phyloP scores from a whole-genome alignment of 768 basidiomycete species.

The Tylopilus sp. region DNA sequence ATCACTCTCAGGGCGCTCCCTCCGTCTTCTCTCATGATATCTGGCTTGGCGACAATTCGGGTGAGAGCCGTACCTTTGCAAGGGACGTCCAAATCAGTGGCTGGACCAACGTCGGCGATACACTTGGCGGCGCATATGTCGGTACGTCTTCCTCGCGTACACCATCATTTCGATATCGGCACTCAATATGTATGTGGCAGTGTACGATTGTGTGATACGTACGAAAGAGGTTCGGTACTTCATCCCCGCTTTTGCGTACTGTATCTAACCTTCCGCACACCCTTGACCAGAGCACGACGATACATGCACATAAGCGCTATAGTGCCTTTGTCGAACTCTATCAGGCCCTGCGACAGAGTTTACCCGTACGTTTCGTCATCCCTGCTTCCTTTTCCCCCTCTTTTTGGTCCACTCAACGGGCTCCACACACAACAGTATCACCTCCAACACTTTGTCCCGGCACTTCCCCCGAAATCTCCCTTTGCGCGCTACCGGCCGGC shows the following conservation, averaged over 20 bases:
- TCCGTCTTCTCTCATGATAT: conserved; percentile 69
- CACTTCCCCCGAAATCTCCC: conserved; percentile 66
- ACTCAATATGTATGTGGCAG: conserved; percentile 24
- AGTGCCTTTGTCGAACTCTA: conserved; percentile 60
- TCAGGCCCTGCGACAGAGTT: conserved; percentile 40
- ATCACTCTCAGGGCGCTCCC: conserved; percentile 36
- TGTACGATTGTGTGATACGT: conserved; percentile 67
- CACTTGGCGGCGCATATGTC: conserved; percentile 59
- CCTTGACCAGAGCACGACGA: conserved; percentile 47
- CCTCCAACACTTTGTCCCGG: conserved; percentile 47
- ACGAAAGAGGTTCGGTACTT: conserved; percentile 49
- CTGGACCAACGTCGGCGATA: conserved; percentile 72
- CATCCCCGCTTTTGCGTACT: background rate
- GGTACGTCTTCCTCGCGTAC: conserved; percentile 36
- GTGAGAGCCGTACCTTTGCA: conserved; percentile 54
- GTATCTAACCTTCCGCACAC: background rate
- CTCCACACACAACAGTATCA: conserved; percentile 32
- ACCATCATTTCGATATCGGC: too few species aligned
- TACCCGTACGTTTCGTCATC: conserved; percentile 45
- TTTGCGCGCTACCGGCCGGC: conserved; percentile 62
- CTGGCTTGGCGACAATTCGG: conserved; percentile 61
- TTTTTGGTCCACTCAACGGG: background rate
- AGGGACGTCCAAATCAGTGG: conserved; percentile 63
- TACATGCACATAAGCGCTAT: conserved; percentile 67
- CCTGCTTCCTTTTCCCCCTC: conserved; percentile 44